A percentile compares a stretch with the other conserved stretches of the same genome.
Conservation (phyloP, 176 grass and related monocot species). For the Oropetium thomaeum region DNA sequence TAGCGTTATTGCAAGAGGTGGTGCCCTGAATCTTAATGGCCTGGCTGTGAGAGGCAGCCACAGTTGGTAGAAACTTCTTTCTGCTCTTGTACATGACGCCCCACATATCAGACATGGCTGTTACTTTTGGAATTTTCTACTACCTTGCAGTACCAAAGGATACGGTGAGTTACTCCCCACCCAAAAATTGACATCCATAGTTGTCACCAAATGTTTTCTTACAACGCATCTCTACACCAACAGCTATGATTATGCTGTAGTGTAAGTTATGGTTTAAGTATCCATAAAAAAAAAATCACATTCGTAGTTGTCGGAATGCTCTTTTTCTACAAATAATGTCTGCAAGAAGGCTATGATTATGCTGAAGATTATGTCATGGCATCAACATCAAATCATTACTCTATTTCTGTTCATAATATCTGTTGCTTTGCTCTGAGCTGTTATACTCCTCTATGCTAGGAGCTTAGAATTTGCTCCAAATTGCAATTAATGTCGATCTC, state of each 20-base stretch:
- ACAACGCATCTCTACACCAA: not conserved
- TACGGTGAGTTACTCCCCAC: not conserved
- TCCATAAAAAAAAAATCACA: not conserved
- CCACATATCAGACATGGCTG: not conserved
- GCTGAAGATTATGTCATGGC: slow-evolving; percentile 18
- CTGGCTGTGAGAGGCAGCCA: not conserved
- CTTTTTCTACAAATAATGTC: slow-evolving; percentile 14
- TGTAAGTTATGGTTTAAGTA: slow-evolving; percentile 2
- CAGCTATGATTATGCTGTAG: not conserved
- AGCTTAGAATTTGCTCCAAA: slow-evolving; percentile 15
- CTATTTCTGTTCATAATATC: slow-evolving; percentile 22
- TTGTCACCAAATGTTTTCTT: slow-evolving; percentile 16
- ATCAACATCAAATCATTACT: slow-evolving; percentile 11
- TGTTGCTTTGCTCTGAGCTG: slow-evolving; percentile 17
- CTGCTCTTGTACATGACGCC: not conserved
- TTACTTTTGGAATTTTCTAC: too few relatives aligned
- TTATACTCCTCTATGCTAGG: not conserved
- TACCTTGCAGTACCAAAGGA: not conserved
- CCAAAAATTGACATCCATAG: not conserved
- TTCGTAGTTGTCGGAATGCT: not conserved
- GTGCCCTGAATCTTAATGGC: not conserved
- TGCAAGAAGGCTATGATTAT: not conserved
- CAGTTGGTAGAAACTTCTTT: not conserved
- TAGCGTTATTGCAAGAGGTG: not conserved
- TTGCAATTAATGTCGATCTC: slow-evolving; percentile 2